Base-by-base conservation (phyloP, 768 basidiomycete genomes). In the Boletus rex-veris region DNA sequence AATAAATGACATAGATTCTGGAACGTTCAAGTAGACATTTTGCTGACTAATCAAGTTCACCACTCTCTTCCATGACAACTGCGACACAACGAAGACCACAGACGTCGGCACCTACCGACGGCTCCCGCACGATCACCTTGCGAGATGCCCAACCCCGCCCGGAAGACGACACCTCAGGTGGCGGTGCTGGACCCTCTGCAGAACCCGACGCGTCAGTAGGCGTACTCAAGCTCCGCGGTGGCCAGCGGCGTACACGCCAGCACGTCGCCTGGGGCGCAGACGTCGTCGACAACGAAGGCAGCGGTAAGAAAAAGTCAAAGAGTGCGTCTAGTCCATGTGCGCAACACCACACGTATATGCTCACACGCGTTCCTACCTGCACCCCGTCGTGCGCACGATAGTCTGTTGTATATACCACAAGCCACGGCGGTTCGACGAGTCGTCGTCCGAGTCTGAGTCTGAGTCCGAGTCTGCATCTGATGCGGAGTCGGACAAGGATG, bases 401-500 rank as follows among this genome's bases (percentile, higher is more conserved):
- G 94, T 97, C 46, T 98, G 94, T 68, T 98, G 94, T 69, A 96
- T 98, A 64, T 96, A 94, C 65, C 91, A 93, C 67, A 89, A 87
- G 65, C 86, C 88, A 1, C 79, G 80, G 52, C 73, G 65, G 46
- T 93, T 91, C 57, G 91, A 92, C 71, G 91, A 93, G 64, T 92
- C 91, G 1, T 90, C 85, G 0, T 84, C 37, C 5, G 37, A n/a
- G 2, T 38, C 37, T 1, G 37, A n/a, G 11, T 38, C 37, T n/a
- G 35, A 15, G 35, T 26, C 26, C 26, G 26, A 26, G 28, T 28
- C 28, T 28, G 39, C 26, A 10, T 54, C 72, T 0, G 76, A 69
- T 36, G 63, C 70, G 0, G 70, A 68, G n/a, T 64, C 67, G 21
- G 54, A 55, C 31, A 8, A 31, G 12, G 36, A 39, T 18, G 60